These are phyloP conservation scores for Gillenia trifoliata DNA, from an alignment of 306 rosid genomes.

Conservation along the genomic window DNA sequence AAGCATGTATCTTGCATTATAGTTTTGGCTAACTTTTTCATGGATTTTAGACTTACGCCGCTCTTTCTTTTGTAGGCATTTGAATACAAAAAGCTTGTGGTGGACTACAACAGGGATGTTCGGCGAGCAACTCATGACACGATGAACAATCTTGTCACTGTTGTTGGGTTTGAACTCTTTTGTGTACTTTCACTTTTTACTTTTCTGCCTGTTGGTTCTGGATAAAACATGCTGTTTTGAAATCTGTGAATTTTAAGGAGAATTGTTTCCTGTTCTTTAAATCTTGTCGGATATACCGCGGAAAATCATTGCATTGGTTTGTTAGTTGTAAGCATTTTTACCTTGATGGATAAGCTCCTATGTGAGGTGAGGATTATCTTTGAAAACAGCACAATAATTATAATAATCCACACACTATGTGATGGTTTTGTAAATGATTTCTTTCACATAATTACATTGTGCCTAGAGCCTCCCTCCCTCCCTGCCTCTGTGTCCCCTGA, in stretches of 20 bases:
- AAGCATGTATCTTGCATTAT: background rate
- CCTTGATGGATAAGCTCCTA: conserved; percentile 10
- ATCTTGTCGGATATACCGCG: background rate
- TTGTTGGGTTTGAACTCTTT: conserved; percentile 60
- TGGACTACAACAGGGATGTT: conserved; percentile 93
- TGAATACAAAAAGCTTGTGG: conserved; percentile 86
- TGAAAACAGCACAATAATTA: conserved; percentile 14
- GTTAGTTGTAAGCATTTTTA: conserved; percentile 13
- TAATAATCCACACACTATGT: background rate
- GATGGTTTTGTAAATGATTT: background rate
- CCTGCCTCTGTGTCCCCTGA: background rate
- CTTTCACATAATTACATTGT: background rate
- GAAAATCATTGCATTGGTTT: conserved; percentile 6
- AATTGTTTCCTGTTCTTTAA: background rate
- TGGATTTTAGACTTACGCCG: conserved; percentile 17
- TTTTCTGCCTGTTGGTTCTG: background rate
- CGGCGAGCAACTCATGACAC: conserved; percentile 90
- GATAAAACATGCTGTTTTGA: conserved; percentile 12
- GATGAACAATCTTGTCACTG: conserved; percentile 65
- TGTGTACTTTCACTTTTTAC: conserved; percentile 14
- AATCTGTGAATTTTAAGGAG: conserved; percentile 6
- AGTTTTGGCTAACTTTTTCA: conserved; percentile 1
- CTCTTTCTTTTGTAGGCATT: conserved; percentile 54
- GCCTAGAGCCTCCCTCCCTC: background rate
- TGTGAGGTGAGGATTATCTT: background rate